Evolutionary conservation across 768 basidiomycete species (phyloP).

Genomic region (Russula ochroleuca): DNA sequence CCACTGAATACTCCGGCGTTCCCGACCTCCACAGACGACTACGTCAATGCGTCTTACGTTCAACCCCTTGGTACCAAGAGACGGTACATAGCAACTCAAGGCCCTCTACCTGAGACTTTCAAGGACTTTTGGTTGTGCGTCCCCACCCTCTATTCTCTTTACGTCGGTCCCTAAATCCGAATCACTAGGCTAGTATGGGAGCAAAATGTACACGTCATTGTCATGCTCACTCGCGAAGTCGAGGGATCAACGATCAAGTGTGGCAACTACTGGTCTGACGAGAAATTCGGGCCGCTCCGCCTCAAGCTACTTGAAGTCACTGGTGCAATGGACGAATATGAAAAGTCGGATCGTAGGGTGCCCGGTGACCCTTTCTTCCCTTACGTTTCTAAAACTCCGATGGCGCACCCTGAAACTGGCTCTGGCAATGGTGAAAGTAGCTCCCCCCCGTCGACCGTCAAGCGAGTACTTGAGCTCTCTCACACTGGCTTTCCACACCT

Average conservation of each 20-base stretch:
- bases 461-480: slow-evolving; percentile 63
- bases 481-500: slow-evolving; percentile 57
- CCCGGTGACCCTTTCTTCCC: slow-evolving; percentile 37
- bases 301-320: slow-evolving; percentile 50
- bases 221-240: slow-evolving; percentile 92
- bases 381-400: slow-evolving; percentile 4
- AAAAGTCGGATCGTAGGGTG: slow-evolving; percentile 28
- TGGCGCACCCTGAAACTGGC: not conserved
- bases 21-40: slow-evolving; percentile 62
- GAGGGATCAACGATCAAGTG: slow-evolving; percentile 90
- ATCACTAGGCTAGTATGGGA: slow-evolving; percentile 76
- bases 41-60: slow-evolving; percentile 93
- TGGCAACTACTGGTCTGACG: slow-evolving; percentile 80
- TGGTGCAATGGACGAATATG: slow-evolving; percentile 42
- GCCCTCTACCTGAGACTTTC: slow-evolving; percentile 85
- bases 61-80: slow-evolving; percentile 78
- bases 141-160: not conserved
- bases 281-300: slow-evolving; percentile 64
- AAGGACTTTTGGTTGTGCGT: slow-evolving; percentile 92
- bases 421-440: slow-evolving; percentile 15
- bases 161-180: not conserved
- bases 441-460: slow-evolving; percentile 41
- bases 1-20: slow-evolving; percentile 21
- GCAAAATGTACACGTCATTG: slow-evolving; percentile 89
- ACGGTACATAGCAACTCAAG: slow-evolving; percentile 94